phyloP scores from a whole-genome alignment of 2,329 filamentous ascomycete genomes.

The Trichoderma citrinoviride region DNA sequence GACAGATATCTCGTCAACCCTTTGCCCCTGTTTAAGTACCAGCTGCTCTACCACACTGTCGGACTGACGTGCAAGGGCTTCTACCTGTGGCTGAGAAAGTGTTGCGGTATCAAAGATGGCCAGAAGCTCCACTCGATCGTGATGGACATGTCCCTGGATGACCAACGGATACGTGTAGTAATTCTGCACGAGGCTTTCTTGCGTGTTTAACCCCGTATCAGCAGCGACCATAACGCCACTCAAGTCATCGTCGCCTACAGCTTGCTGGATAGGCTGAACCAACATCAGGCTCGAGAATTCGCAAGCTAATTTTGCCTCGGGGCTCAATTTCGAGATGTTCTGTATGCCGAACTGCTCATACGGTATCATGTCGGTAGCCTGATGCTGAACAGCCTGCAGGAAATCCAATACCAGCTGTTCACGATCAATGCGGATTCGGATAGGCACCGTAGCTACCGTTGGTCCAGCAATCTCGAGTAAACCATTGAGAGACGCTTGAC shows the following conservation, averaged over 20 bases:
- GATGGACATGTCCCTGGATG: background rate
- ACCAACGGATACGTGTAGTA: slow-evolving; percentile 16
- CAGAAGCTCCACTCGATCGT: slow-evolving; percentile 1
- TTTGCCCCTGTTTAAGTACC: background rate
- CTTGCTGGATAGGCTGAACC: slow-evolving; percentile 18
- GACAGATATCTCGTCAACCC: slow-evolving; percentile 2
- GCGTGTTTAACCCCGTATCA: background rate
- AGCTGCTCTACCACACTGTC: slow-evolving; percentile 6
- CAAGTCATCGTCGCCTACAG: background rate
- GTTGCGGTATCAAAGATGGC: background rate
- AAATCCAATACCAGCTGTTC: slow-evolving; percentile 16
- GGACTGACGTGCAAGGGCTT: background rate
- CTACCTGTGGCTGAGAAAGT: background rate
- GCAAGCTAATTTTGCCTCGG: slow-evolving; percentile 21
- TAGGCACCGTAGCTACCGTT: slow-evolving; percentile 23
- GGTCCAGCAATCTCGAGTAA: slow-evolving; percentile 16
- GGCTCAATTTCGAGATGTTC: slow-evolving; percentile 28
- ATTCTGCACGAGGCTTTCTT: slow-evolving; percentile 1
- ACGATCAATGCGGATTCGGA: slow-evolving; percentile 19
- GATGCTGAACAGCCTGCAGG: slow-evolving; percentile 26
- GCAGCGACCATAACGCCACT: background rate
- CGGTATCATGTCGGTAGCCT: slow-evolving; percentile 27
- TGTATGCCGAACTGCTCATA: slow-evolving; percentile 31
- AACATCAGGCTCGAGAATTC: slow-evolving; percentile 19
- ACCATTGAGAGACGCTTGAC: background rate